A percentile compares a stretch with the other conserved stretches of the same genome.
These are phyloP conservation scores for Trichosporon sp. DNA, from an alignment of 1,284 basidiomycete species.

Conservation along the genomic window DNA sequence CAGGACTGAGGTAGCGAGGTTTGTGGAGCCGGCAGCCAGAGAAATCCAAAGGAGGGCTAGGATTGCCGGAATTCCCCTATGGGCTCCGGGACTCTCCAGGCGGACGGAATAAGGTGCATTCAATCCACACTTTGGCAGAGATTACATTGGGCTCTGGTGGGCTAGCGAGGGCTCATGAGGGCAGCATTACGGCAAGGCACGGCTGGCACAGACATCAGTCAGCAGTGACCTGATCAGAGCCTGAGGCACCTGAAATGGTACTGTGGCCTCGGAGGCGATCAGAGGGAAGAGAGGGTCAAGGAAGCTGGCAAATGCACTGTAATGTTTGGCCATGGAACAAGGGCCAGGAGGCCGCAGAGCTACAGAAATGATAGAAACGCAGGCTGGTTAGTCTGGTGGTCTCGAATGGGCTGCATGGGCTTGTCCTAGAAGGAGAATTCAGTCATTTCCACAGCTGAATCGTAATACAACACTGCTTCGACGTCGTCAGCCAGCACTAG, in stretches of 20 bases:
- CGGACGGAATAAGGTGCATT: constrained; percentile 4
- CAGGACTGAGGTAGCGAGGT: too few relatives aligned
- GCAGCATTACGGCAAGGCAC: neutral
- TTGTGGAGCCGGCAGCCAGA: too few relatives aligned
- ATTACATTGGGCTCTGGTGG: too few relatives aligned
- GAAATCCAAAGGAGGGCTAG: neutral
- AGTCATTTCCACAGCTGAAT: neutral
- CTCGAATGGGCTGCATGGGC: too few relatives aligned
- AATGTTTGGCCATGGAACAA: constrained; percentile 3
- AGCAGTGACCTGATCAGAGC: too few relatives aligned
- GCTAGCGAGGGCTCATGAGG: neutral
- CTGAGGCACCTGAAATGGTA: neutral
- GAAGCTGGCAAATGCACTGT: neutral
- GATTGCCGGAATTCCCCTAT: neutral
- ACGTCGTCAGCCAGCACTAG: too few relatives aligned
- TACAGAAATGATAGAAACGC: too few relatives aligned
- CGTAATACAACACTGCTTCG: neutral
- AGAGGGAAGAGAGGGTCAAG: neutral
- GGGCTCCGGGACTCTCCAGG: neutral
- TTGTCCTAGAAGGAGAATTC: neutral
- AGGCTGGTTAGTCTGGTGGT: too few relatives aligned
- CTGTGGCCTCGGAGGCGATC: neutral
- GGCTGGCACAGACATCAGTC: constrained; percentile 1
- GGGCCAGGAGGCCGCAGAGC: neutral
- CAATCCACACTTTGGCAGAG: neutral